These are phyloP conservation scores for Pseudotulostoma volvatum DNA, from an alignment of 495 filamentous ascomycete species.

Conservation along the genomic window DNA sequence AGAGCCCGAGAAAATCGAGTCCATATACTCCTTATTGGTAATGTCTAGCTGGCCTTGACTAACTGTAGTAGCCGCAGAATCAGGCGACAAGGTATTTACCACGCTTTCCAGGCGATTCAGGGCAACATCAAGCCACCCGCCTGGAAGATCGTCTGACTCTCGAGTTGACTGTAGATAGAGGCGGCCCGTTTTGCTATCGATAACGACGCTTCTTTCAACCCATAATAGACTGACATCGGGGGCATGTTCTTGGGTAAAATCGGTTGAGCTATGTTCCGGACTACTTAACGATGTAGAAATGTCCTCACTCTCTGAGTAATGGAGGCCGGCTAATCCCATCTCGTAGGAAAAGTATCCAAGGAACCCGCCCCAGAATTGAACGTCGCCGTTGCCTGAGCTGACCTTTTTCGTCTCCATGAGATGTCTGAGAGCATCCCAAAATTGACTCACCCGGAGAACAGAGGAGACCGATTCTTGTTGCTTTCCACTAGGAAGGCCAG, in stretches of 20 bases:
- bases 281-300: not conserved
- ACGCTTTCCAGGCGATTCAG: constrained; percentile 10
- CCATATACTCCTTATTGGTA: constrained; percentile 8
- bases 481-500: not conserved
- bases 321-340: constrained; percentile 44
- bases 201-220: constrained; percentile 61
- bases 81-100: not conserved
- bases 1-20: constrained; percentile 18
- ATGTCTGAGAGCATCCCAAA: constrained; percentile 28
- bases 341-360: constrained; percentile 88
- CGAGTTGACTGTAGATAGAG: constrained; percentile 48
- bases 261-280: not conserved
- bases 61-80: constrained; percentile 1
- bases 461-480: not conserved
- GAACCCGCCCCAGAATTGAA: constrained; percentile 75
- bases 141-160: constrained; percentile 18
- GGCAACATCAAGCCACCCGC: constrained; percentile 25
- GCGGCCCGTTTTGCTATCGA: constrained; percentile 49
- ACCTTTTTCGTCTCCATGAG: constrained; percentile 40
- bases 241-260: constrained; percentile 21
- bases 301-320: constrained; percentile 9
- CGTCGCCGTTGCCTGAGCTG: constrained; percentile 20
- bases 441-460: constrained; percentile 14
- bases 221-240: constrained; percentile 67
- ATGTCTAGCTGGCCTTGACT: not conserved